Percentiles rank a stretch among this genome's conserved stretches.
Evolutionary conservation across 2,329 filamentous ascomycete genomes (phyloP).

Genomic region (Leptosphaerulina australis): DNA sequence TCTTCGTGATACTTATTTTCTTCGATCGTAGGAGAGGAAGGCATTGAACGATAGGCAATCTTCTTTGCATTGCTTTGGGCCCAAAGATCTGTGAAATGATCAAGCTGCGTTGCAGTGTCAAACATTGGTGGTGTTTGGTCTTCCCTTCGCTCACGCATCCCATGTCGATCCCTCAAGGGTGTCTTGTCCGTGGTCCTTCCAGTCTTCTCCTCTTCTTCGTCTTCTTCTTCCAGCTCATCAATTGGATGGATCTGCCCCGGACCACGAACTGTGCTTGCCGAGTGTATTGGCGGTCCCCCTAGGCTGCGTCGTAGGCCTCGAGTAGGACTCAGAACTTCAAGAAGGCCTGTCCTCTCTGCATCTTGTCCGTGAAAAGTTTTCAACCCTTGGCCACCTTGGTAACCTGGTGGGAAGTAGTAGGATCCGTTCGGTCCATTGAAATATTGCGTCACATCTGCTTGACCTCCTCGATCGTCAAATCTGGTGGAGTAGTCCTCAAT

Average conservation of each 20-base stretch:
- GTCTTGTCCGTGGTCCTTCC: conserved; percentile 28
- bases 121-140: conserved; percentile 31
- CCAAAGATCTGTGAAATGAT: conserved; percentile 52
- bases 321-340: conserved; percentile 57
- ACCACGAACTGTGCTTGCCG: conserved; percentile 57
- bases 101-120: conserved; percentile 40
- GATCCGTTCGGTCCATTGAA: conserved; percentile 33
- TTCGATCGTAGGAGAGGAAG: conserved; percentile 31
- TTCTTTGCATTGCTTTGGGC: conserved; percentile 33
- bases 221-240: conserved; percentile 63
- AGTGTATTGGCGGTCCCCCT: conserved; percentile 50
- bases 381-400: conserved; percentile 41
- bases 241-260: conserved; percentile 67
- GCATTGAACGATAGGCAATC: conserved; percentile 35
- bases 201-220: conserved; percentile 25
- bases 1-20: conserved; percentile 11
- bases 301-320: conserved; percentile 53
- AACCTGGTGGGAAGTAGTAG: conserved; percentile 36
- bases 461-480: conserved; percentile 48
- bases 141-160: conserved; percentile 34
- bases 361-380: conserved; percentile 39
- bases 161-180: conserved; percentile 22
- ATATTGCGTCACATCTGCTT: conserved; percentile 48
- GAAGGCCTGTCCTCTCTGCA: conserved; percentile 54
- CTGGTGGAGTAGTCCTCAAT: conserved; percentile 46